These are phyloP conservation scores for Dipsacomyces acuminosporus DNA, from an alignment of 371 early-diverging fungal species.

Conservation along the genomic window DNA sequence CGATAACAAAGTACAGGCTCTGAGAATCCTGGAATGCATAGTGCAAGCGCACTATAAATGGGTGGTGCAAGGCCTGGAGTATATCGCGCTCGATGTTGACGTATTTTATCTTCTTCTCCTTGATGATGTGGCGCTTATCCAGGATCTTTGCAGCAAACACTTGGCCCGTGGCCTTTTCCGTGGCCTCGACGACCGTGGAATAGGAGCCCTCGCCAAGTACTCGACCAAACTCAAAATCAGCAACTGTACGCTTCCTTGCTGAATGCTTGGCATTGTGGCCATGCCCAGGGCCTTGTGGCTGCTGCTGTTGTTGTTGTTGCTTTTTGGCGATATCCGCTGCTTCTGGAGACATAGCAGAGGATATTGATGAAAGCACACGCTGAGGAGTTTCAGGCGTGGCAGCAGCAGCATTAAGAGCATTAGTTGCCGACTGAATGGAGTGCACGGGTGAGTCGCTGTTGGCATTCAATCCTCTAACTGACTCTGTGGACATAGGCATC, in stretches of 20 bases:
- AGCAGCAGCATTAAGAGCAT: conserved; percentile 22
- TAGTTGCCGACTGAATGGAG: conserved; percentile 17
- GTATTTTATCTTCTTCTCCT: conserved; percentile 91
- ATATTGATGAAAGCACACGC: background rate
- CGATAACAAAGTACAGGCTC: conserved; percentile 84
- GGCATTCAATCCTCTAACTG: conserved; percentile 20
- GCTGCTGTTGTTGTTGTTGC: background rate
- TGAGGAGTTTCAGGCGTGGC: conserved; percentile 14
- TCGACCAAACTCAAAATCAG: conserved; percentile 81
- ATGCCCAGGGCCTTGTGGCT: background rate
- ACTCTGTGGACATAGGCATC: conserved; percentile 3
- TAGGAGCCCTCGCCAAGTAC: conserved; percentile 93
- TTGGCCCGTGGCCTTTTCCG: conserved; percentile 59
- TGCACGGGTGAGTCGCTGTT: conserved; percentile 20
- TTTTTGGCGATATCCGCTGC: background rate
- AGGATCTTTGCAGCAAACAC: conserved; percentile 90
- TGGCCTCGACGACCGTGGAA: conserved; percentile 80
- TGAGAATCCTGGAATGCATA: conserved; percentile 91
- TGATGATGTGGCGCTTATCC: conserved; percentile 88
- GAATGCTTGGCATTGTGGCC: conserved; percentile 7
- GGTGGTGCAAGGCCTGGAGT: conserved; percentile 77
- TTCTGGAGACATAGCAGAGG: conserved; percentile 1
- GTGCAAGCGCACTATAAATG: conserved; percentile 83
- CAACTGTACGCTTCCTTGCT: conserved; percentile 51
- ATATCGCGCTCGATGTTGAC: conserved; percentile 90